phyloP scores from a whole-genome alignment of 768 basidiomycete species.

The Pleurotus salmoneostramineus region DNA sequence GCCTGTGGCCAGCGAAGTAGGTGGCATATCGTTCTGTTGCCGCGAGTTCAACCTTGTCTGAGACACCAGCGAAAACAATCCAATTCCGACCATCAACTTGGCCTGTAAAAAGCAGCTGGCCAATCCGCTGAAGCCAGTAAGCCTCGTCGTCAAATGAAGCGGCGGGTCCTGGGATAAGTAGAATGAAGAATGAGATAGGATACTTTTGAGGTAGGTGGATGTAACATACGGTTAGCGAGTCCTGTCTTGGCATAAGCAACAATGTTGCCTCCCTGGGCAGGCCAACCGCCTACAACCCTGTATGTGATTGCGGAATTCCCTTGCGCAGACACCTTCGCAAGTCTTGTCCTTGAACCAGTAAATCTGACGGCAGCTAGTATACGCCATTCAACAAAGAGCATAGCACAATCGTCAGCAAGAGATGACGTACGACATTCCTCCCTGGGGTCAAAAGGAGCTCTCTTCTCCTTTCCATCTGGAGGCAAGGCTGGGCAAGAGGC shows the following conservation, averaged over 20 bases:
- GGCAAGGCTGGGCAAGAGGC: neutral
- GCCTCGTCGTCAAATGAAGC: neutral
- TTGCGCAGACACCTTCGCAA: neutral
- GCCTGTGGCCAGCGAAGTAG: too few relatives aligned
- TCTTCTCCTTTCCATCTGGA: neutral
- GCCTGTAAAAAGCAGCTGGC: neutral
- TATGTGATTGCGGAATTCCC: neutral
- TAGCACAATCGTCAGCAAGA: neutral
- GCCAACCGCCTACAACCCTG: neutral
- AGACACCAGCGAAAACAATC: neutral
- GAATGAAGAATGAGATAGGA: neutral
- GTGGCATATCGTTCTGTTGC: too few relatives aligned
- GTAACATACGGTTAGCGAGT: neutral
- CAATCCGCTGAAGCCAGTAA: neutral
- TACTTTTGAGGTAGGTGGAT: neutral
- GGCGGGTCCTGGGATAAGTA: neutral
- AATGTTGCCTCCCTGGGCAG: neutral
- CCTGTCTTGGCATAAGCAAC: slow-evolving; percentile 1
- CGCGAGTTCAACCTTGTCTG: neutral
- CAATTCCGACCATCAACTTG: neutral
- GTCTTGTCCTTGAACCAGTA: too few relatives aligned
- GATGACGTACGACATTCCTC: neutral
- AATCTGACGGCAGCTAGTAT: too few relatives aligned
- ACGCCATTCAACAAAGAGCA: too few relatives aligned
- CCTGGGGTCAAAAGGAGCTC: neutral